These are phyloP conservation scores for Xylaria hypoxylon DNA, from an alignment of 2,329 filamentous ascomycete species.

Conservation along the genomic window DNA sequence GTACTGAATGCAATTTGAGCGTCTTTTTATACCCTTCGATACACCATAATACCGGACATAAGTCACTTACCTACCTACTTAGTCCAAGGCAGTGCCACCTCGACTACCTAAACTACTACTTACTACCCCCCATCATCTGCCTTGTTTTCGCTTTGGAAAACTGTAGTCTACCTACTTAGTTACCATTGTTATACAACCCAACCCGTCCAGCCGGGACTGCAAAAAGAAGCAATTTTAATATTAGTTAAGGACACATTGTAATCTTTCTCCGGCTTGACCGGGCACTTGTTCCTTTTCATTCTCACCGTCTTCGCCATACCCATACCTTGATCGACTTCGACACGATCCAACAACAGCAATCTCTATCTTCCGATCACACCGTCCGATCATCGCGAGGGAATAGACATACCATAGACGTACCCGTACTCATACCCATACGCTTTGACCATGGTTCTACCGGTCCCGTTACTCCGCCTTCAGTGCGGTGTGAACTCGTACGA, in stretches of 20 bases:
- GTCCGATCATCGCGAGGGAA: neutral
- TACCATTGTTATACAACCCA: too few relatives aligned
- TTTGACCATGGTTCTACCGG: conserved; percentile 65
- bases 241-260: neutral
- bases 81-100: too few relatives aligned
- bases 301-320: neutral
- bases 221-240: too few relatives aligned
- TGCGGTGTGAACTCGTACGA: conserved; percentile 98
- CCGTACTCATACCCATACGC: neutral
- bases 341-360: neutral
- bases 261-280: neutral
- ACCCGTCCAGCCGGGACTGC: too few relatives aligned
- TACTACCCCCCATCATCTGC: too few relatives aligned
- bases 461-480: conserved; percentile 86
- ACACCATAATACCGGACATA: too few relatives aligned
- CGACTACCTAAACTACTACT: too few relatives aligned
- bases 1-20: too few relatives aligned
- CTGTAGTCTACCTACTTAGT: too few relatives aligned
- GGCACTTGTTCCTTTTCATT: neutral
- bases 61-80: too few relatives aligned
- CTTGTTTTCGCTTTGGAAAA: too few relatives aligned
- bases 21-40: too few relatives aligned
- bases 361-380: neutral
- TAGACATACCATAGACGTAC: neutral
- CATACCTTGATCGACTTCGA: neutral